Percentiles rank a stretch among this genome's conserved stretches.
Conservation (phyloP, 2,329 filamentous ascomycete genomes). For the Metarhizium sp. region DNA sequence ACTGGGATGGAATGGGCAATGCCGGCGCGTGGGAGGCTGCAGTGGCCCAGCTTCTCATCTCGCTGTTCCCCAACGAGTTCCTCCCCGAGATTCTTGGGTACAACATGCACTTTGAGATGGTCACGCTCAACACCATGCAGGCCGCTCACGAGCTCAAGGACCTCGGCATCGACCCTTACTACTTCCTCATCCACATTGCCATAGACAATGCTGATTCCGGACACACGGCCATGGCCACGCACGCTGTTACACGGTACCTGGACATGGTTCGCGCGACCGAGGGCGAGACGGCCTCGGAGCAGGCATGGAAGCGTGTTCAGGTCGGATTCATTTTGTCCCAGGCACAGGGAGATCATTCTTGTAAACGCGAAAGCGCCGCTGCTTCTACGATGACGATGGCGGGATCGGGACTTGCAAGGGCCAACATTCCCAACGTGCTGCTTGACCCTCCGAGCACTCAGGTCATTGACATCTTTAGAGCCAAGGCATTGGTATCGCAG, state of each 20-base stretch:
- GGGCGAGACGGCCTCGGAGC: neutral
- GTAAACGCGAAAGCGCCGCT: neutral
- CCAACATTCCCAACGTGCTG: neutral
- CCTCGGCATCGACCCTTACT: conserved; percentile 32
- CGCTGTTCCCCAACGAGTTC: conserved; percentile 37
- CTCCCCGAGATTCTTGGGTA: conserved; percentile 41
- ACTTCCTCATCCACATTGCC: conserved; percentile 39
- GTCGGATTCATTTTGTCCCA: conserved; percentile 9
- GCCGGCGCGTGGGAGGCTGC: conserved; percentile 29
- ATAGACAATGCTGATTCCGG: conserved; percentile 41
- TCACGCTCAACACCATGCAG: conserved; percentile 18
- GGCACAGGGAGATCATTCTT: neutral
- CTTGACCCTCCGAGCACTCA: neutral
- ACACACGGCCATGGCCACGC: conserved; percentile 36
- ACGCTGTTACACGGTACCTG: conserved; percentile 29
- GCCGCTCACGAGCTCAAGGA: conserved; percentile 31
- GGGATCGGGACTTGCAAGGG: neutral
- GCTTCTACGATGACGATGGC: neutral
- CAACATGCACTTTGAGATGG: conserved; percentile 37
- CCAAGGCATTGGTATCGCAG: conserved; percentile 5
- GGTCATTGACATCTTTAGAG: neutral
- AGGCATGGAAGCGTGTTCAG: conserved; percentile 9
- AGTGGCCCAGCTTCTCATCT: conserved; percentile 33
- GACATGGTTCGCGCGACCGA: conserved; percentile 14
- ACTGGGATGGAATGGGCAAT: conserved; percentile 3